Evolutionary conservation across 2,329 filamentous ascomycete genomes (phyloP), one percentile per base, ranked within the genome.

Genomic region (Colletotrichum lindemuthianum): DNA sequence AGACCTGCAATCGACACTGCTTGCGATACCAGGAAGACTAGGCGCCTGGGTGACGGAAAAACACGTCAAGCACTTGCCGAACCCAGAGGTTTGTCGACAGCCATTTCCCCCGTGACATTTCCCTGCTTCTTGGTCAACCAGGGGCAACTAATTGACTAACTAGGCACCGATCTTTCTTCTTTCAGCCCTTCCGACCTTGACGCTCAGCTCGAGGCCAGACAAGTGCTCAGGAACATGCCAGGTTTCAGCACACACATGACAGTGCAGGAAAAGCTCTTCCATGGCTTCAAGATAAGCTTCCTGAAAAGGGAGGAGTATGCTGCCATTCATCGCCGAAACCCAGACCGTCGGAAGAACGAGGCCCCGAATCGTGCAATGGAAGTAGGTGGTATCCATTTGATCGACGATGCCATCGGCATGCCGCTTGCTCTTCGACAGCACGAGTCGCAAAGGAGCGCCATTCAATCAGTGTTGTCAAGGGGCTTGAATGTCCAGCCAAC

Each of bases 231-330:
- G 12, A 53, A 33, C 16, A 52, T 52, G 36, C 9, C 52, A 6
- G 37, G 13, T 4, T 53, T 63, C 32, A 40, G n/a, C 13, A 9
- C 40, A 7, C 24, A 39, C n/a, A 57, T 63, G 47, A 56, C 15
- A 8, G 48, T 58, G 8, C 41, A 44, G 34, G 59, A 65, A 13
- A 65, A 53, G 36, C 51, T 65, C 12, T 16, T 34, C 2, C 15
- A 52, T 9, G 63, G 63, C 6, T 2, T 53, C 8, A 32, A 43
- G 8, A 13, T 33, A 8, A 32, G 15, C 8, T 48, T 48, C 11
- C 51, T 40, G 6, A 43, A 16, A 40, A 41, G 2, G 3, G 24
- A 16, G 10, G 44, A 34, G 8, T 16, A 48, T 13, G 34, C 45
- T 12, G 33, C 44, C 8, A 15, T 47, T 12, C 43, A 47, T 12